phyloP scores from a whole-genome alignment of 805 yeast species.

The Blastobotrys robertii region DNA sequence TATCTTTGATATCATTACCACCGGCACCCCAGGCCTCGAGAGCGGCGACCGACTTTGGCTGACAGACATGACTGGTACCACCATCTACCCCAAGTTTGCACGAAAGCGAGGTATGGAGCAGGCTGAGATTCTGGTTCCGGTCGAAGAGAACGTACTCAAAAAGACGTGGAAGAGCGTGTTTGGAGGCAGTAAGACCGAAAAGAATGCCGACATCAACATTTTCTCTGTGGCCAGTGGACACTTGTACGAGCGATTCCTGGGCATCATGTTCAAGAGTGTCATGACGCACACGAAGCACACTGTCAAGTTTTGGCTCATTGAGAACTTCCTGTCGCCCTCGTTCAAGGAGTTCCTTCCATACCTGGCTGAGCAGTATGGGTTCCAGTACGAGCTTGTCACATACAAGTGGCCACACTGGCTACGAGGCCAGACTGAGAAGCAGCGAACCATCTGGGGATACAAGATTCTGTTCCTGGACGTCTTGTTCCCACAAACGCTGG shows the following conservation, averaged over 20 bases:
- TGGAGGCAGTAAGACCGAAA: conserved; percentile 7
- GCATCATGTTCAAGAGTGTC: conserved; percentile 76
- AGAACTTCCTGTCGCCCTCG: conserved; percentile 65
- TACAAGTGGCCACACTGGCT: conserved; percentile 94
- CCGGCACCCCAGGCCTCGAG: conserved; percentile 4
- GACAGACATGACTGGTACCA: conserved; percentile 37
- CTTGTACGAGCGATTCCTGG: conserved; percentile 59
- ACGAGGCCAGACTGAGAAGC: conserved; percentile 65
- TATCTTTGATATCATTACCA: conserved; percentile 29
- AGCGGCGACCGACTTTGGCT: conserved; percentile 21
- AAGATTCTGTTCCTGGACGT: conserved; percentile 82
- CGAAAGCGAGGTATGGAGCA: conserved; percentile 34
- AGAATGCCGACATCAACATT: conserved; percentile 60
- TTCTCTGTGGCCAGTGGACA: conserved; percentile 81
- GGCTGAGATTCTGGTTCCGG: conserved; percentile 15
- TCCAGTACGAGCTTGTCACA: conserved; percentile 66
- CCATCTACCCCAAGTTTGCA: conserved; percentile 37
- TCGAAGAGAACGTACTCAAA: conserved; percentile 3
- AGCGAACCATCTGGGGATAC: conserved; percentile 79
- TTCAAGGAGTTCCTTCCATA: conserved; percentile 52
- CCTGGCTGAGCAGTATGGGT: conserved; percentile 48
- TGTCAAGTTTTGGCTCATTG: conserved; percentile 80
- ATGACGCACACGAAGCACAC: conserved; percentile 52
- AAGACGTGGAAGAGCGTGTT: conserved; percentile 1
- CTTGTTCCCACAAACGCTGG: conserved; percentile 68